These are phyloP conservation scores for Yamadazyma diospyri DNA, from an alignment of 1,139 yeast genomes.

Conservation along the genomic window DNA sequence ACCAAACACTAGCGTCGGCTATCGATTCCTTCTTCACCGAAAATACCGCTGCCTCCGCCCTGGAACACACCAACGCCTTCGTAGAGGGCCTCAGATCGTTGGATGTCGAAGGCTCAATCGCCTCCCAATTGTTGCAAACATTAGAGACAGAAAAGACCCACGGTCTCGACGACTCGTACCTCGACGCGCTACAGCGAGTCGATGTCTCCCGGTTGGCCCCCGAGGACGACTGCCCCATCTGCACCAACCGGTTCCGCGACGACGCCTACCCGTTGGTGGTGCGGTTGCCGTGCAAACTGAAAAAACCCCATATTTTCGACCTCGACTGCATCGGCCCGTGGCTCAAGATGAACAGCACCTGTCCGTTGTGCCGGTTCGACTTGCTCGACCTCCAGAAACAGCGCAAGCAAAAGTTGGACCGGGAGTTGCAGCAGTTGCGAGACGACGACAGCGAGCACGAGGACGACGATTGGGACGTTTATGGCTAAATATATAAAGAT, in stretches of 20 bases:
- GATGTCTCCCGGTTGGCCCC: conserved; percentile 44
- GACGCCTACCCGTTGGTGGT: conserved; percentile 82
- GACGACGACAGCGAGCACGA: conserved; percentile 69
- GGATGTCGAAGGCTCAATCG: conserved; percentile 27
- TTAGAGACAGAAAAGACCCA: conserved; percentile 18
- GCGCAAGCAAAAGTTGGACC: conserved; percentile 41
- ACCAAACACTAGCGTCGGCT: conserved; percentile 33
- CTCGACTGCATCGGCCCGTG: conserved; percentile 90
- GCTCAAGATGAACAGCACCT: conserved; percentile 74
- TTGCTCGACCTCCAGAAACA: conserved; percentile 43
- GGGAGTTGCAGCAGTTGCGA: conserved; percentile 34
- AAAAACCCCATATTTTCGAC: conserved; percentile 67
- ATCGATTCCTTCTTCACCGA: conserved; percentile 31
- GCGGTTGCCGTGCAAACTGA: conserved; percentile 60
- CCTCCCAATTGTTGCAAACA: conserved; percentile 24
- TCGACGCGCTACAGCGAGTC: conserved; percentile 76
- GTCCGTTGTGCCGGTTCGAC: conserved; percentile 84
- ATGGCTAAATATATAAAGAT: conserved; percentile 45
- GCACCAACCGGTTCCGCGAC: conserved; percentile 67
- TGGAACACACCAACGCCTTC: not conserved
- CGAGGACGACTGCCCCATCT: conserved; percentile 75
- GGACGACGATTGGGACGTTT: conserved; percentile 72
- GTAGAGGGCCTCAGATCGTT: conserved; percentile 8
- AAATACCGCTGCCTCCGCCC: not conserved
- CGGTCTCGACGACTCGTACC: conserved; percentile 67